A percentile compares a stretch with the other conserved stretches of the same genome.
phyloP scores from a whole-genome alignment of 352 stramenopile genomes.

The Phytophthora chlamydospora region DNA sequence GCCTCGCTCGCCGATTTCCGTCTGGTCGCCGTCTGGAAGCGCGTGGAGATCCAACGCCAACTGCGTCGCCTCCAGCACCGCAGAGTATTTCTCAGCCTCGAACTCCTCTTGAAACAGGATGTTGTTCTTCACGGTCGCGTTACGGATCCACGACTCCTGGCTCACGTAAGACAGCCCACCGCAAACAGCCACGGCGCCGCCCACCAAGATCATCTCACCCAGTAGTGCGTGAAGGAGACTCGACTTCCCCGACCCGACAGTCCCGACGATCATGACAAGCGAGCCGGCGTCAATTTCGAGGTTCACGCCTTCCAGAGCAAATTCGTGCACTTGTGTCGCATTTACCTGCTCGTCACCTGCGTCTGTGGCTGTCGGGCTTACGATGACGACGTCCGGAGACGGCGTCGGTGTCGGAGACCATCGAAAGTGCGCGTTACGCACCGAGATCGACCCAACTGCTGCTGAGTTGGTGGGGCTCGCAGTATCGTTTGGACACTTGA shows the following conservation, averaged over 20 bases:
- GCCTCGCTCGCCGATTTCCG: conserved; percentile 95
- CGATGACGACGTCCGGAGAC: conserved; percentile 29
- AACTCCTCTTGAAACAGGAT: conserved; percentile 45
- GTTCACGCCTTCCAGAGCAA: conserved; percentile 44
- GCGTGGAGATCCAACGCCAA: conserved; percentile 84
- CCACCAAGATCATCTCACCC: conserved; percentile 51
- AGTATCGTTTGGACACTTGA: neutral
- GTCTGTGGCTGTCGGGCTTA: conserved; percentile 19
- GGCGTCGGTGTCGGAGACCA: conserved; percentile 23
- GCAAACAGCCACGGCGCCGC: conserved; percentile 31
- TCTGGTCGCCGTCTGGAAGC: conserved; percentile 89
- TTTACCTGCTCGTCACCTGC: conserved; percentile 13
- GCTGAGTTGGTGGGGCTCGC: neutral
- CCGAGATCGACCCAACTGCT: conserved; percentile 17
- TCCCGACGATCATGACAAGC: conserved; percentile 63
- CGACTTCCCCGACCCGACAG: conserved; percentile 58
- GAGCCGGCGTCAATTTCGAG: conserved; percentile 68
- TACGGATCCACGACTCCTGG: conserved; percentile 95
- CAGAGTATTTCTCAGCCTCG: conserved; percentile 35
- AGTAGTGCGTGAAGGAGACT: conserved; percentile 58
- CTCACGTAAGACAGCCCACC: conserved; percentile 79
- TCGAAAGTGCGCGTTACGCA: conserved; percentile 25
- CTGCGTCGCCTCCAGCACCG: conserved; percentile 77
- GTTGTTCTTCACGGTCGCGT: conserved; percentile 86
- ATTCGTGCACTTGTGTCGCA: conserved; percentile 8